Evolutionary conservation across 139 green algal genomes (phyloP).

Genomic region (Micractinium conductrix): DNA sequence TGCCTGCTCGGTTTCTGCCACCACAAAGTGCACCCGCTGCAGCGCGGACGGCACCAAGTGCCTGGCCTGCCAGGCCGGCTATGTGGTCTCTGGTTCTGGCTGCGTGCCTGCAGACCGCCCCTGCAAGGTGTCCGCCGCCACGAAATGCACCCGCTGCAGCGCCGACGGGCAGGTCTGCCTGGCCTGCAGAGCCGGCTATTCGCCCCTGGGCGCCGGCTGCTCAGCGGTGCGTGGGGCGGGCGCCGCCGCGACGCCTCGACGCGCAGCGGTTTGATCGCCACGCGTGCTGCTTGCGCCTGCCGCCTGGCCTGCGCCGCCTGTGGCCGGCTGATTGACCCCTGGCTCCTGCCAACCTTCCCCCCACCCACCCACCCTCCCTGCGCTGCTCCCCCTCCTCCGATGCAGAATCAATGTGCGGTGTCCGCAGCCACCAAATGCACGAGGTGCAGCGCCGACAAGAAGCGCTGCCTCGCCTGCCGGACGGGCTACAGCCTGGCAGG

Average conservation of each 20-base stretch:
- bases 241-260: no score
- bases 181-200: not conserved
- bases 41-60: not conserved
- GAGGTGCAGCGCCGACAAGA: not conserved
- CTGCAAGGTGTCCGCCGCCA: not conserved
- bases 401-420: not conserved
- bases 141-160: not conserved
- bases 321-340: no score
- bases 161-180: not conserved
- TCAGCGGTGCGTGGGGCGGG: not conserved
- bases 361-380: not conserved
- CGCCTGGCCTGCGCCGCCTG: no score
- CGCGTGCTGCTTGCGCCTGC: no score
- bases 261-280: no score
- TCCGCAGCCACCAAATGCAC: not conserved
- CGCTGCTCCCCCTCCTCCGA: not conserved
- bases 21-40: not conserved
- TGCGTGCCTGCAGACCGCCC: not conserved
- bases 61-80: not conserved
- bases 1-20: no score
- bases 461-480: not conserved
- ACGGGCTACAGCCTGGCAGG: not conserved
- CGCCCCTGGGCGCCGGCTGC: not conserved
- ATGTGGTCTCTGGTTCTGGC: no score
- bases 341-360: no score